phyloP scores from a whole-genome alignment of 371 early-diverging fungal species.

The Mortierella sp. region DNA sequence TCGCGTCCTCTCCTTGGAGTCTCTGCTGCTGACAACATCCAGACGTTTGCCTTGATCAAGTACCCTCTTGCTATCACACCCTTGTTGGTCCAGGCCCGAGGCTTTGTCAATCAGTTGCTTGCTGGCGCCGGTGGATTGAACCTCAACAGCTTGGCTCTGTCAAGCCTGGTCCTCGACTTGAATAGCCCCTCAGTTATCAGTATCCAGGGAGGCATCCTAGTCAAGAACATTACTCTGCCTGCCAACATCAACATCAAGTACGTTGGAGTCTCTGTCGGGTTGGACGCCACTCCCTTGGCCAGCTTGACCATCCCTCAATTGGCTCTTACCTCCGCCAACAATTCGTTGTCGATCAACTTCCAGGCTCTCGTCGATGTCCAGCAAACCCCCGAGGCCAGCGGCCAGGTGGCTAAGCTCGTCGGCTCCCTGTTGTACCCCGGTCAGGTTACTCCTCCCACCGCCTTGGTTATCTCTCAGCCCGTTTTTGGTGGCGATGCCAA shows the following conservation, averaged over 20 bases:
- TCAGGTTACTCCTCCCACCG: constrained; percentile 44
- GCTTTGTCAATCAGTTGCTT: constrained; percentile 16
- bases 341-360: constrained; percentile 35
- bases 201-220: constrained; percentile 40
- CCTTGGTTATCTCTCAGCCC: constrained; percentile 43
- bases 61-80: constrained; percentile 34
- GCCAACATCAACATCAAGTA: constrained; percentile 54
- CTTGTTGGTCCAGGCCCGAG: constrained; percentile 34
- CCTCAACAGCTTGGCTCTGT: constrained; percentile 32
- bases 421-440: constrained; percentile 42
- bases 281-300: constrained; percentile 45
- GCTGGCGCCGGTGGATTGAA: constrained; percentile 49
- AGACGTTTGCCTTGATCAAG: constrained; percentile 43
- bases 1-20: constrained; percentile 47
- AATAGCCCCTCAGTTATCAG: constrained; percentile 50
- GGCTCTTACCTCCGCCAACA: constrained; percentile 40
- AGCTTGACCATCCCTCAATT: constrained; percentile 38
- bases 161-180: constrained; percentile 45
- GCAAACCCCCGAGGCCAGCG: constrained; percentile 25
- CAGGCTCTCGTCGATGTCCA: constrained; percentile 43
- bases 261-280: constrained; percentile 40
- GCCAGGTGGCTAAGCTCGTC: constrained; percentile 39
- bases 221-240: constrained; percentile 46
- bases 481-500: constrained; percentile 52
- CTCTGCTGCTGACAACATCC: constrained; percentile 45